Conservation (phyloP, 1,284 basidiomycete genomes). For the Abortiporus biennis region DNA sequence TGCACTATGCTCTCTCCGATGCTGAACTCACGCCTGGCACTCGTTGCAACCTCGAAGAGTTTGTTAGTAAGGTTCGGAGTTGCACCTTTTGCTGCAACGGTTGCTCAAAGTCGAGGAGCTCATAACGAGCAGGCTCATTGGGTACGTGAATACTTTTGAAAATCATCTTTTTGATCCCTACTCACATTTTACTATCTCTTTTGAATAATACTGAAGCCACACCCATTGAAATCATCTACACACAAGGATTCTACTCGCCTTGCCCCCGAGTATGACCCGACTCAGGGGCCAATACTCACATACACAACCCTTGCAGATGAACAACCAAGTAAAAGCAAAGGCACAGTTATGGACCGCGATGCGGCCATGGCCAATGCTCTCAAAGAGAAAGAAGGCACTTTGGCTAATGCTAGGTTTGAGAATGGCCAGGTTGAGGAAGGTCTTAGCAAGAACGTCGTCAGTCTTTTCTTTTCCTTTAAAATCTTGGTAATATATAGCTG, state of each 20-base stretch:
- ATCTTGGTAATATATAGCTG: not conserved
- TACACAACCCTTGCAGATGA: not conserved
- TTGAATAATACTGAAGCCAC: not conserved
- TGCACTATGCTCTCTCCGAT: not conserved
- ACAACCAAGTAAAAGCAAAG: not conserved
- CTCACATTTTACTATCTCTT: not conserved
- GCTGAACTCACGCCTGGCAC: not conserved
- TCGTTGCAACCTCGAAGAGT: not conserved
- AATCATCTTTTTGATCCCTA: not conserved
- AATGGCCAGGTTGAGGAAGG: slow-evolving; percentile 17
- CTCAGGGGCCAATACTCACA: not conserved
- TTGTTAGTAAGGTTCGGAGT: not conserved
- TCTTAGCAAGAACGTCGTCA: slow-evolving; percentile 17
- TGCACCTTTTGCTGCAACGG: not conserved
- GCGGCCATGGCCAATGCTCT: slow-evolving; percentile 16
- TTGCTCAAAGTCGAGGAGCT: not conserved
- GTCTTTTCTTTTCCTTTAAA: slow-evolving; percentile 2
- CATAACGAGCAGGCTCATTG: not conserved
- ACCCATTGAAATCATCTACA: not conserved
- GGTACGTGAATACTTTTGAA: not conserved
- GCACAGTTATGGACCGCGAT: slow-evolving; percentile 16
- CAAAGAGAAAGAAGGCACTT: slow-evolving; percentile 18
- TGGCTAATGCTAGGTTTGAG: slow-evolving; percentile 19
- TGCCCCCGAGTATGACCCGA: not conserved
- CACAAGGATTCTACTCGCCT: not conserved